Evolutionary conservation across 2,329 filamentous ascomycete genomes (phyloP), one percentile per base, ranked within the genome.

Genomic region (Beauveria caledonica): DNA sequence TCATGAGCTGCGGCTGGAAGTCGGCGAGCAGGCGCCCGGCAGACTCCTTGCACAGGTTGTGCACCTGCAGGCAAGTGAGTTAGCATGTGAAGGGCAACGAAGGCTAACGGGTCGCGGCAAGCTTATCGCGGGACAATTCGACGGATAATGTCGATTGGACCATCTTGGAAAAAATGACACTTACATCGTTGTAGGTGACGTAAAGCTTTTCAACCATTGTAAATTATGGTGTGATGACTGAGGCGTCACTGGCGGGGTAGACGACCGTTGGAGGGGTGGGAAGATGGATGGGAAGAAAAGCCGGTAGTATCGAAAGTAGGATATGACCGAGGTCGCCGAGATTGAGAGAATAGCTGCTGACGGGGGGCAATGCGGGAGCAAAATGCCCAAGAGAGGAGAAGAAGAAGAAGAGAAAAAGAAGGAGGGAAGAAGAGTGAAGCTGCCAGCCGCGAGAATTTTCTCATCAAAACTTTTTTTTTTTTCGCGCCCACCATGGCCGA

Each of bases 1-100:
- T 96, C 83, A 99, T 96, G 68, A 99, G 89, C 75, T 96, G 90
- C 44, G 94, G 94, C 73, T 91, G 83, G 81, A 96, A 92, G 17
- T 90, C 85, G 72, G 86, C 79, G 68, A 99, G 86, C 73, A 97
- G 95, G 68, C 81, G 80, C 65, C 85, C 82, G 44, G 92, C 94
- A 19, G 91, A 86, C 72, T 88, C 82, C 78, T 97, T 89, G 81
- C 94, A 99, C 72, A 97, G 85, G 78, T 96, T 96, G 85, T 99
- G 94, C 71, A 99, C 89, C 92, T 97, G 33, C 15, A 59, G 9
- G 29, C 8, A 19, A n/a, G 27, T 2, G 19, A 17, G 11, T 42
- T 48, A 48, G 54, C 44, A 29, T 36, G n/a, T 57, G 13, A 46
- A 17, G 53, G 6, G 15, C 21, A 19, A 21, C 5, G 1, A 21